Conservation (phyloP, 768 basidiomycete genomes). For the Pulveroboletus sp. region DNA sequence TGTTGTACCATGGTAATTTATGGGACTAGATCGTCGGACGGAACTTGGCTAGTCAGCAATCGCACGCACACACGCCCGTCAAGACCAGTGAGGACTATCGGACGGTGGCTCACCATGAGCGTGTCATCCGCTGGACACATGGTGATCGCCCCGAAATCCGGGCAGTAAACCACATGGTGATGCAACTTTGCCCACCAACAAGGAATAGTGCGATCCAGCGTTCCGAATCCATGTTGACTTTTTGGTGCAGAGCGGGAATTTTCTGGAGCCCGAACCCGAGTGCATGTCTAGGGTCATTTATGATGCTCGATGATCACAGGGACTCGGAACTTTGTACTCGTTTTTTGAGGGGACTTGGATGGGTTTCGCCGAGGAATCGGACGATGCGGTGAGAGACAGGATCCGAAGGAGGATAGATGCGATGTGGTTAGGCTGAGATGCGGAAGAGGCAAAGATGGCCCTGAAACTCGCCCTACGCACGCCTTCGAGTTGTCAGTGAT, state of each 20-base stretch:
- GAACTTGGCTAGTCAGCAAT: slow-evolving; percentile 1
- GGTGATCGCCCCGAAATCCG: slow-evolving; percentile 8
- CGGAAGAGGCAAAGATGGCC: not conserved
- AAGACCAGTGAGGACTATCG: not conserved
- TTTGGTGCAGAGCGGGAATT: slow-evolving; percentile 1
- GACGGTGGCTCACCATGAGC: not conserved
- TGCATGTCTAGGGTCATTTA: not conserved
- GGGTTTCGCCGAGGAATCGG: no score
- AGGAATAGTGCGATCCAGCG: not conserved
- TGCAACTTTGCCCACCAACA: slow-evolving; percentile 1
- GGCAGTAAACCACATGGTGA: not conserved
- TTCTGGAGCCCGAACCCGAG: slow-evolving; percentile 5
- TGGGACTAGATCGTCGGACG: slow-evolving; percentile 1
- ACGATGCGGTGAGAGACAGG: no score
- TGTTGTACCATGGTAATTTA: slow-evolving; percentile 15
- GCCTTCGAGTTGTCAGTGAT: slow-evolving; percentile 10
- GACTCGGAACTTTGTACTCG: not conserved
- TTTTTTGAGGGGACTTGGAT: no score
- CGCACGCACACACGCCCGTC: not conserved
- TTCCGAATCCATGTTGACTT: not conserved
- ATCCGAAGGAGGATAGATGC: no score
- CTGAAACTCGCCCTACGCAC: slow-evolving; percentile 9
- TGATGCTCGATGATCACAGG: not conserved
- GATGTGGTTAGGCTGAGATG: not conserved
- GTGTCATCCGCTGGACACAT: not conserved